Evolutionary conservation across 2,329 filamentous ascomycete genomes (phyloP), one percentile per base, ranked within the genome.

Genomic region (Thielaviopsis populi): DNA sequence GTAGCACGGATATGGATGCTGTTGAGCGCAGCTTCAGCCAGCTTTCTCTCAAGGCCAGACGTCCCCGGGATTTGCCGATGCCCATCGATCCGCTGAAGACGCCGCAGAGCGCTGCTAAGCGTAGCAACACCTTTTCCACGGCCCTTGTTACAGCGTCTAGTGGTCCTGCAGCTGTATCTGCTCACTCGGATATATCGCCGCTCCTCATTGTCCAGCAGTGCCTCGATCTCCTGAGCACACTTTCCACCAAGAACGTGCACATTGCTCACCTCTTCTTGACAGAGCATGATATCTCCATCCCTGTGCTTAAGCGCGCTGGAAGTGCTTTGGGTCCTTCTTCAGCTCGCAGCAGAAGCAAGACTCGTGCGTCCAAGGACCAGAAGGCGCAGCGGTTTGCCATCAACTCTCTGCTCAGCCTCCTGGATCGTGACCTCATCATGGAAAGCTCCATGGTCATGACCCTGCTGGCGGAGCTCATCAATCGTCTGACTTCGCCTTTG

Each of bases 391-490:
- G 89, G 72, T 99, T 88, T 72, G 91, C 95, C 10, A 82, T 99
- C 72, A 99, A 99, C 72, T 91, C 91, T 15, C 77, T 99, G 37
- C 80, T 99, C 58, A 86, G 85, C 67, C 80, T 99, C 4, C 80
- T 99, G 24, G 94, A 97, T 72, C 88, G 94, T n/a, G 89, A 91
- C 68, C 79, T 97, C 67, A 91, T 99, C 68, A 95, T 96, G 76
- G 94, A 99, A 75, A 99, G 91, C 74, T 91, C 92, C n/a, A 81
- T 86, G 6, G 92, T 96, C 64, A 97, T 99, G 91, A 92, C 96
- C 69, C 86, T 91, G 67, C 80, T 99, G 30, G 94, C 94, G 1
- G 85, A 87, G 68, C 78, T 99, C 37, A 80, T 99, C 30, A 92
- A 90, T 72, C 86, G 88, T 68, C 90, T 97, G 64, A 99, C 94